phyloP scores from a whole-genome alignment of 148 eudicot species.

The Vaccinium corymbosum region DNA sequence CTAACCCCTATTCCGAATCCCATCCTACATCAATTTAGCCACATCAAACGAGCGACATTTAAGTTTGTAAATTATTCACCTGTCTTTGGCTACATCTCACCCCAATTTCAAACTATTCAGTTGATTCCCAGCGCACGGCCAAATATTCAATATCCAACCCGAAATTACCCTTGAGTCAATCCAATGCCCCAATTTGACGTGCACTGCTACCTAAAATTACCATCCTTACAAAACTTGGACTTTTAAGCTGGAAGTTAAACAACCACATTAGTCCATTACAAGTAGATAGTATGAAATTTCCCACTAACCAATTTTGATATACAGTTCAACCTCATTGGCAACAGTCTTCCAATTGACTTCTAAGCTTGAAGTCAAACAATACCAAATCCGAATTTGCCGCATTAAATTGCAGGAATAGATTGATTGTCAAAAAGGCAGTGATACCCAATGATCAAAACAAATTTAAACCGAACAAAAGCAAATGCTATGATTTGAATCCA shows the following conservation, averaged over 20 bases:
- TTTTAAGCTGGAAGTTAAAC: background rate
- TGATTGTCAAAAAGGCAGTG: too few relatives aligned
- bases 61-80: background rate
- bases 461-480: background rate
- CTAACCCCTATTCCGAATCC: too few relatives aligned
- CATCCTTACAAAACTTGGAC: background rate
- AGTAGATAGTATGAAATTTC: background rate
- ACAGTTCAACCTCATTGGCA: background rate
- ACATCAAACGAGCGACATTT: background rate
- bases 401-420: too few relatives aligned
- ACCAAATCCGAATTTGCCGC: background rate
- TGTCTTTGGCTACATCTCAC: background rate
- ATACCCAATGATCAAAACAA: background rate
- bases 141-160: background rate
- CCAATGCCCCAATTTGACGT: constrained; percentile 5
- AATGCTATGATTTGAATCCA: background rate
- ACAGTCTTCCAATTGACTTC: background rate
- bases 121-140: background rate
- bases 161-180: background rate
- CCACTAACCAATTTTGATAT: background rate
- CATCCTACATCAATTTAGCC: background rate
- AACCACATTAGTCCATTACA: background rate
- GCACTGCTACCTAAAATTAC: background rate
- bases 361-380: background rate
- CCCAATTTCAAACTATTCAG: background rate